Conservation (phyloP, 2,329 filamentous ascomycete genomes). For the Pezizomycotina sp. region DNA sequence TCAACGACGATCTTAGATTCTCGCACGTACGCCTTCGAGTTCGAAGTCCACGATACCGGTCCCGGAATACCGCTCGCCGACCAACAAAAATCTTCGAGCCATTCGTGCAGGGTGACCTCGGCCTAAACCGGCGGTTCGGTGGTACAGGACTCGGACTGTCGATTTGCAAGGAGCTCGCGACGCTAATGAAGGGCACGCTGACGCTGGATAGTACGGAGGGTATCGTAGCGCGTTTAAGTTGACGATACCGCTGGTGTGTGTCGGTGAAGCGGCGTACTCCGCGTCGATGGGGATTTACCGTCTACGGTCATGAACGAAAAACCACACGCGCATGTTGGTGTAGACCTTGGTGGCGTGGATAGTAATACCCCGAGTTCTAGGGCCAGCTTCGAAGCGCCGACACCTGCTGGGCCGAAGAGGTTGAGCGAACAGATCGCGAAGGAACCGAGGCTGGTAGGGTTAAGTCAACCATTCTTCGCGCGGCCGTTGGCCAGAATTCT, state of each 20-base stretch:
- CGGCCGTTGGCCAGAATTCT: conserved; percentile 22
- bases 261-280: conserved; percentile 53
- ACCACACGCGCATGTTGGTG: too few relatives aligned
- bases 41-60: conserved; percentile 75
- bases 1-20: too few relatives aligned
- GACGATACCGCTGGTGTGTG: conserved; percentile 62
- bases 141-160: conserved; percentile 77
- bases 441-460: conserved; percentile 55
- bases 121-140: conserved; percentile 74
- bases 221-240: conserved; percentile 63
- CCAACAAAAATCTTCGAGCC: conserved; percentile 77
- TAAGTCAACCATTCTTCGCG: conserved; percentile 69
- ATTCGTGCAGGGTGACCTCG: conserved; percentile 79
- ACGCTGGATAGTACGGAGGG: conserved; percentile 53
- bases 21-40: conserved; percentile 56
- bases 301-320: too few relatives aligned
- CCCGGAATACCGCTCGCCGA: conserved; percentile 67
- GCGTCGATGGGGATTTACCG: too few relatives aligned
- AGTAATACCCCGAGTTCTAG: too few relatives aligned
- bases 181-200: conserved; percentile 73
- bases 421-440: too few relatives aligned
- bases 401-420: too few relatives aligned
- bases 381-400: too few relatives aligned
- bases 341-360: too few relatives aligned
- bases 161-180: conserved; percentile 75